Evolutionary conservation across 164 flowering plant species (phyloP).

Genomic region (Litsea cubeba): DNA sequence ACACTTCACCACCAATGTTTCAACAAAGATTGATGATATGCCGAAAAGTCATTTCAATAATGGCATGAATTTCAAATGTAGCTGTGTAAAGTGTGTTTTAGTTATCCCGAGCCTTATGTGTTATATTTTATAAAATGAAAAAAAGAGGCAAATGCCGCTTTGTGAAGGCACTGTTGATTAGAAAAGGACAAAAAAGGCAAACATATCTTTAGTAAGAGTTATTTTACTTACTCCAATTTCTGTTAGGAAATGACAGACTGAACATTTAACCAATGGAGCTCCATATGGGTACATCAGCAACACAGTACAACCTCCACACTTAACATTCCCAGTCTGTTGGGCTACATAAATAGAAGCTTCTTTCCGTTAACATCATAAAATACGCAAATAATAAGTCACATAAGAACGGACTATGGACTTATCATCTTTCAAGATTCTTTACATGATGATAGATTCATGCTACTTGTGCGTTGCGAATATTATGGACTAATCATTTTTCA

Average conservation of each 20-base stretch:
- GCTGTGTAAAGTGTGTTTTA: too few species aligned
- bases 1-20: too few species aligned
- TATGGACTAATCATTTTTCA: too few species aligned
- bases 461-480: too few species aligned
- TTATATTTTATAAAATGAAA: too few species aligned
- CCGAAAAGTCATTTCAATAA: too few species aligned
- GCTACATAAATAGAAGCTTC: slow-evolving; percentile 34
- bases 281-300: slow-evolving; percentile 85
- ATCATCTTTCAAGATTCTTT: background rate
- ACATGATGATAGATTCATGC: background rate
- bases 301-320: slow-evolving; percentile 65
- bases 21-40: too few species aligned
- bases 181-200: background rate
- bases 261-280: slow-evolving; percentile 68
- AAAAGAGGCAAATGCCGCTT: too few species aligned
- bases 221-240: slow-evolving; percentile 58
- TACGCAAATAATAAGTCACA: background rate
- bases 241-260: slow-evolving; percentile 60
- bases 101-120: too few species aligned
- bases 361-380: background rate
- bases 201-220: background rate
- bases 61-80: too few species aligned
- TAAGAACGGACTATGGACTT: background rate
- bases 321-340: slow-evolving; percentile 77
- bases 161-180: too few species aligned